Evolutionary conservation across 2,329 filamentous ascomycete species (phyloP), one percentile per base, ranked within the genome.

Genomic region (Aaosphaeria pasadenensis): DNA sequence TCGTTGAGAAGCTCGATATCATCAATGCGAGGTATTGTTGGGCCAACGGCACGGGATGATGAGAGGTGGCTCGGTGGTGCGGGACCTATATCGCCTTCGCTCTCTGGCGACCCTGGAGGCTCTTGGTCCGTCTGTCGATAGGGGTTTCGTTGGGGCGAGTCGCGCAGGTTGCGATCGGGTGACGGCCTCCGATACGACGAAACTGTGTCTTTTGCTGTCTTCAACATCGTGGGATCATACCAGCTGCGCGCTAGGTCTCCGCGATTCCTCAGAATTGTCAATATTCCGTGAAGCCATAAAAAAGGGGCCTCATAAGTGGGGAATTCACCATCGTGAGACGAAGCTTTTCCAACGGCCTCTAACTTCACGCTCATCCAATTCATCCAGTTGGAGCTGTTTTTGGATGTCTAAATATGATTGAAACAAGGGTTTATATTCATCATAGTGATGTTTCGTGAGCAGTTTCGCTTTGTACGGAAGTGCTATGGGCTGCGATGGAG

Each of bases 261-360:
- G 60, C 84, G 82, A 74, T 99, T 99, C 84, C 84, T 87, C 67
- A 61, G 58, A 58, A 57, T 70, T 69, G 74, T 83, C 68, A 84
- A 77, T 57, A 55, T 59, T 44, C 17, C 17, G 17, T 24, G 17
- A 24, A 24, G 17, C 17, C 17, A 24, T 24, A 24, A 24, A 24
- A 24, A 38, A 30, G 7, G 2, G 9, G 11, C 29, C 30, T 41
- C 24, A 6, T 33, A 24, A 11, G 5, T 24, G 28, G 39, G 31
- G 11, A 36, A 46, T 75, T 71, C 79, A 87, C 92, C 94, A 99
- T 77, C 91, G 92, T 4, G 81, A 78, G 9, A 92, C 69, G 62
- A 97, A 99, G 66, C 90, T 92, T 78, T 96, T 96, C 91, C 92
- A 99, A 47, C 92, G 77, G 1, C 91, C 91, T 55, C 80, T 86